Evolutionary conservation across 148 eudicot species (phyloP), one percentile per base, ranked within the genome.

Genomic region (Silene conica): DNA sequence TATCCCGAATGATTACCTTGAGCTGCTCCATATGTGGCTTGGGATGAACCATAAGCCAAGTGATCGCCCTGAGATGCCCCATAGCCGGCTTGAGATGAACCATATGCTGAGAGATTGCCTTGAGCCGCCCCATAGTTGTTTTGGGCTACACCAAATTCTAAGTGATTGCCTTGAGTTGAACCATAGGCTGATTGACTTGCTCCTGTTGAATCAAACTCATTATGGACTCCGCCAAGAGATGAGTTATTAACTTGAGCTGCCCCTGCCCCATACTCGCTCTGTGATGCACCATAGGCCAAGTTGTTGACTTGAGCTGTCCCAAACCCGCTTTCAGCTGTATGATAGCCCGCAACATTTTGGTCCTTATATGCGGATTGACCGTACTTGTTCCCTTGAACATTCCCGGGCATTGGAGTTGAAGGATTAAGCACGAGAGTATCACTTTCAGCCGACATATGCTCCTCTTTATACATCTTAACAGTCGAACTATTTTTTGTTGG

Each of bases 401-500:
- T 8, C 26, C 57, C 67, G 41, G 19, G 58, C 16, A 23, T 4
- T 14, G 54, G 66, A 46, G 38, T 58, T 22, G 67, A 16, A 41
- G 67, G 26, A 22, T 11, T 26, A 6, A 61, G 23, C 20, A 54
- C 12, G 5, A 65, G 68, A 20, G 20, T 63, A 19, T 77, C 74
- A 64, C 65, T 76, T 26, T 50, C 46, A 6, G 48, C 63, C 31
- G 50, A 52, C 20, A 63, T 10, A 5, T 74, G 71, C 54, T 56
- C 71, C 20, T 74, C 77, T 54, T 74, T 54, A 14, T 55, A 61
- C 77, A 74, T 74, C 1, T 16, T 18, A 3, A 19, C 21, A 34
- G 55, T 38, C 8, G 77, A 34, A 2, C 14, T 22, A 25, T 6
- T 20, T 25, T 61, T 21, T 28, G 58, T 28, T 64, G 19, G 76